Evolutionary conservation across 306 rosid genomes (phyloP).

Genomic region (Quercus berberidifolia): DNA sequence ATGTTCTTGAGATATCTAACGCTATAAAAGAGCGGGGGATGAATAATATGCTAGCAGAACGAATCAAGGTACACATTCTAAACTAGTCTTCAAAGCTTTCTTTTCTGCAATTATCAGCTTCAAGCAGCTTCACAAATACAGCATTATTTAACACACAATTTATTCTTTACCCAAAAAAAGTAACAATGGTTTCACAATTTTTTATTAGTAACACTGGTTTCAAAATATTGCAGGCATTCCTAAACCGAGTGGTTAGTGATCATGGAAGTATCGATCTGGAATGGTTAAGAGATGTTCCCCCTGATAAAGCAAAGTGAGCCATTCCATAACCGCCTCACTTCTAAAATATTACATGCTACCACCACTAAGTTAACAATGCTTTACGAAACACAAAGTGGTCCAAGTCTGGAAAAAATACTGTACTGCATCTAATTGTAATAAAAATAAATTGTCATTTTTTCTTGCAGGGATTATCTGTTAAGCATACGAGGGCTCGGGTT

Average conservation of each 20-base stretch:
- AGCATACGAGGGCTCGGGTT: conserved; percentile 86
- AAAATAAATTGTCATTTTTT: conserved; percentile 3
- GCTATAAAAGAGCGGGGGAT: conserved; percentile 80
- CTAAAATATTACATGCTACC: background rate
- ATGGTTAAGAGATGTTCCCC: conserved; percentile 92
- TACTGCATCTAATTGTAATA: conserved; percentile 7
- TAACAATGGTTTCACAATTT: background rate
- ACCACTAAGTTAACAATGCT: conserved; percentile 5
- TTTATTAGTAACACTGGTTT: background rate
- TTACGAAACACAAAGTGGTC: conserved; percentile 4
- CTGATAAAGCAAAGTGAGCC: conserved; percentile 79
- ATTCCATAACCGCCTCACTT: conserved; percentile 16
- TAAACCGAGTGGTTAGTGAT: conserved; percentile 69
- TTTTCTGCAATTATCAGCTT: background rate
- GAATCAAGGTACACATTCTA: conserved; percentile 58
- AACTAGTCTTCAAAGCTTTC: conserved; percentile 14
- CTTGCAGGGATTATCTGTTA: conserved; percentile 74
- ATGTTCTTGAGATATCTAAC: conserved; percentile 53
- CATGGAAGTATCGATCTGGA: conserved; percentile 90
- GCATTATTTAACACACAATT: background rate
- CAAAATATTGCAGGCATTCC: conserved; percentile 63
- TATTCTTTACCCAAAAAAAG: background rate
- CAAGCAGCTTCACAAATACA: background rate
- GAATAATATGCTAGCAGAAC: conserved; percentile 93
- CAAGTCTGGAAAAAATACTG: conserved; percentile 5